Base-by-base conservation (phyloP, 441 rosid genomes). In the Eruca vesicaria region DNA sequence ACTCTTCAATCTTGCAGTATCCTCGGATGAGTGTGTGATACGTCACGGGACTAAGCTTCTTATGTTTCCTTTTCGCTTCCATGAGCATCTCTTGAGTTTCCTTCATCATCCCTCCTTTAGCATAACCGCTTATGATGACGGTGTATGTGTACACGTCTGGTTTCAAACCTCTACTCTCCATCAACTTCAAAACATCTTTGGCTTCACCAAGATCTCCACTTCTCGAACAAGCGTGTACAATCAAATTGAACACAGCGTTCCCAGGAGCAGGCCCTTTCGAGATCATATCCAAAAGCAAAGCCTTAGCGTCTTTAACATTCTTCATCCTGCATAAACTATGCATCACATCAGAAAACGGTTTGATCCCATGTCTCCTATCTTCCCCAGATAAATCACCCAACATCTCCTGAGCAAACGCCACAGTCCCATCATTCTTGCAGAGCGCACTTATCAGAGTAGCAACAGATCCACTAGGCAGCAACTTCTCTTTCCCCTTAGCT, bases 1-100 rank as follows among this genome's bases (percentile, higher is more conserved):
- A 90, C 60, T 89, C 89, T 76, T 90, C 94, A 33, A 85, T 83
- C 80, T 89, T 92, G 87, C 96, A 88, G 68, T 88, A 92, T 33
- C 96, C 94, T 28, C 98, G 83, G 76, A 92, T 89, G 16, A 94
- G 92, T 2, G 91, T 66, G 75, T 92, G 99, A 83, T 92, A 94
- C 6, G 90, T 92, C 43, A 83, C 94, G 2, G 87, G 88, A 72
- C 66, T 85, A 74, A 90, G 86, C 82, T 86, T 89, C 41, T 80
- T 66, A 82, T 94, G 93, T 61, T 85, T 89, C 88, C 76, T 81
- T 80, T 90, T 89, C 68, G 97, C 98, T 78, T 90, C 90, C 9
- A 75, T 76, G 5, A 92, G 78, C 33, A 92, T 41, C 66, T 80
- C 57, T 63, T 76, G 76, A 14, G 99, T 94, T 83, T 87, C 88